Evolutionary conservation across 169 alveolate genomes (phyloP), one percentile per base, ranked within the genome.

Genomic region (Plasmodium blacklocki): DNA sequence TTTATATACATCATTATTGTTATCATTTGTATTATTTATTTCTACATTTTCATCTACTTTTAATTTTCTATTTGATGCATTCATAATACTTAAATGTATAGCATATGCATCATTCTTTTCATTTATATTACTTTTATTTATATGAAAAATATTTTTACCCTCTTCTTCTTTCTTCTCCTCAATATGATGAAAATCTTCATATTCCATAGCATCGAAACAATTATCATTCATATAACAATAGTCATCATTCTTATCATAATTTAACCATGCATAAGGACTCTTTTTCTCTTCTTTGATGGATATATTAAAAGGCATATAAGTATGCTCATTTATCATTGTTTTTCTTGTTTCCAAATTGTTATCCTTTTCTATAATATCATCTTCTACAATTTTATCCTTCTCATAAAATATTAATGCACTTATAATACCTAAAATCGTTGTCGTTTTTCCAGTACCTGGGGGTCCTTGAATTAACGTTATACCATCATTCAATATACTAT

Each of bases 371-470:
- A 5, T 75, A 18, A 4, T 49, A 23, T 47, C 50, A 21, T 45
- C 18, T 39, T 39, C 11, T 5, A 39, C 9, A 39, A 5, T 39
- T 66, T 78, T 62, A 58, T 9, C 43, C 52, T 60, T 59, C 73
- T 86, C 70, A 56, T 62, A 85, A 49, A 91, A 88, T 60, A 94
- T 75, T 47, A 97, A 76, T 15, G 96, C 95, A 78, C 98, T 96
- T 15, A 98, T 90, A 14, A 98, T 93, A 15, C 99, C 99, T 50
- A 97, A 88, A 52, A 98, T 96, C 0, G 99, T 98, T 45, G 97
- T 96, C 1, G 99, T 98, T 92, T 98, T 98, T n/a, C 99, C 99
- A 7, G 99, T 98, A 12, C 99, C 99, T 21, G 99, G 99, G 4
- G 99, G 99, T 0, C 99, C 99, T 75, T 98, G 99, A 43, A 98